Evolutionary conservation across 345 rosid genomes (phyloP), one percentile per base, ranked within the genome.

Genomic region (Arabis alpina): DNA sequence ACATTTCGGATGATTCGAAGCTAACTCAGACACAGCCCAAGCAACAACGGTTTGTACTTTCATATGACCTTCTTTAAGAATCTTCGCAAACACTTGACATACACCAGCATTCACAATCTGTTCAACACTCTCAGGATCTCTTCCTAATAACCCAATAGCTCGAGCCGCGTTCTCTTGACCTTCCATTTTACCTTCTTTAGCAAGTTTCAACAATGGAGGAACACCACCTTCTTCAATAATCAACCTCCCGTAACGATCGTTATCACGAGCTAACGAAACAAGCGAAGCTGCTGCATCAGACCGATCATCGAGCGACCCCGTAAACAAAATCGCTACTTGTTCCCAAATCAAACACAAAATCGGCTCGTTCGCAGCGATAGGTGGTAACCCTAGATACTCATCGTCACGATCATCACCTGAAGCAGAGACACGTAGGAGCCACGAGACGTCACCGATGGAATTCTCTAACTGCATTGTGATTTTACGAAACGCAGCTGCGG

Each of bases 191-290:
- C 95, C 96, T 73, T 90, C 95, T 54, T 90, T 86, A 10, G 88
- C 93, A 8, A 93, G 64, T 44, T 88, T 88, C 76, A 93, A 47
- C 82, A 88, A 79, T 1, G 97, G 90, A 6, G 96, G 83, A 4
- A 93, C 82, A 0, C 98, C 97, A 2, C 96, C 97, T 83, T 93
- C 97, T 76, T 93, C 93, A 3, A 93, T 85, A 16, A 93, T 88
- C 79, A 93, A 57, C 65, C 80, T 87, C 13, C 90, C 90, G 54
- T 90, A 87, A 0, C 91, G 76, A 52, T 87, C 90, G 7, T 87
- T 90, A 73, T 93, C 97, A 5, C 93, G 82, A 4, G 97, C 97
- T 36, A 93, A 67, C 3, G 96, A 90, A 6, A 86, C 93, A 47
- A 93, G 74, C 0, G 96, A 88, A 23, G 95, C 91, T 0, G 95